phyloP scores from a whole-genome alignment of 176 grass and related monocot species.

The Hsuehochloa calcarea region DNA sequence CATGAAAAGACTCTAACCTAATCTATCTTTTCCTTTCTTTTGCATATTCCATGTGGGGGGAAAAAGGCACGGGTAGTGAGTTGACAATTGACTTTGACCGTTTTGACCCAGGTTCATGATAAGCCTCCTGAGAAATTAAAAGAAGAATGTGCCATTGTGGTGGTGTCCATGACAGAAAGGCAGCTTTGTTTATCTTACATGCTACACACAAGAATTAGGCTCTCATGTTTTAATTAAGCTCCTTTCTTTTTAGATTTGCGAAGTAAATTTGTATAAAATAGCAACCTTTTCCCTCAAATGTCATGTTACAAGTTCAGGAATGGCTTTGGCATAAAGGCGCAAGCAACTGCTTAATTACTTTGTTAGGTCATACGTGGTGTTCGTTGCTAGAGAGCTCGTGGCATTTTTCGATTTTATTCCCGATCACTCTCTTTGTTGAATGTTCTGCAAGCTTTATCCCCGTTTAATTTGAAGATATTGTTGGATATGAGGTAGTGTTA shows the following conservation, averaged over 20 bases:
- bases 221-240: neutral
- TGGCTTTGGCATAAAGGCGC: neutral
- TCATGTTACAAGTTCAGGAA: neutral
- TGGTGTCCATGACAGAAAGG: neutral
- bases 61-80: slow-evolving; percentile 11
- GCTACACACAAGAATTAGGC: neutral
- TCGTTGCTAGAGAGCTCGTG: neutral
- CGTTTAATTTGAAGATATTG: neutral
- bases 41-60: slow-evolving; percentile 33
- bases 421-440: neutral
- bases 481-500: neutral
- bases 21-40: slow-evolving; percentile 37
- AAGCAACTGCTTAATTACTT: neutral
- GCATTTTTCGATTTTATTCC: neutral
- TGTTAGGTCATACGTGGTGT: neutral
- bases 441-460: neutral
- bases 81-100: slow-evolving; percentile 53
- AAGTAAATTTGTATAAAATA: neutral
- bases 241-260: neutral
- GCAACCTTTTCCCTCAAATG: neutral
- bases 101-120: slow-evolving; percentile 38
- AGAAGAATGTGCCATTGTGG: slow-evolving; percentile 14
- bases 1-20: slow-evolving; percentile 56
- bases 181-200: neutral
- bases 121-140: neutral